Evolutionary conservation across 2,329 filamentous ascomycete species (phyloP).

Genomic region (Fusarium armeniacum): DNA sequence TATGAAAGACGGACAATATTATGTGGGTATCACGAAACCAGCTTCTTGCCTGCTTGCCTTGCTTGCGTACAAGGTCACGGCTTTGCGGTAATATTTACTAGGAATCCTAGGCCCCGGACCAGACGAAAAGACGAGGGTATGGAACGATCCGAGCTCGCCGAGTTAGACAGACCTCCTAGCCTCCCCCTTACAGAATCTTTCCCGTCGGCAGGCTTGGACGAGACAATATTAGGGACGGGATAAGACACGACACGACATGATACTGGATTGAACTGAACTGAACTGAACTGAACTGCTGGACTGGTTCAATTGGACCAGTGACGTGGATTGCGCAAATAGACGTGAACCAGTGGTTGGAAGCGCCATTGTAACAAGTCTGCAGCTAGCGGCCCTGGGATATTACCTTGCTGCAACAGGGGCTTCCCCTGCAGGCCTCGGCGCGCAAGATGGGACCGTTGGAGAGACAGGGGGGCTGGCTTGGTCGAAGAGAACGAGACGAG

Average conservation of each 20-base stretch:
- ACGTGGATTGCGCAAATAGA: conserved; percentile 38
- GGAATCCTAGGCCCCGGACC: conserved; percentile 14
- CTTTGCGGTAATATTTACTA: conserved; percentile 26
- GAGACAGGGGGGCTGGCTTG: conserved; percentile 18
- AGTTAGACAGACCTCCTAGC: conserved; percentile 1
- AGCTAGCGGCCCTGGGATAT: conserved; percentile 51
- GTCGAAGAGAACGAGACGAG: conserved; percentile 1
- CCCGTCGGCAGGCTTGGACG: conserved; percentile 1
- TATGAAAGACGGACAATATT: conserved; percentile 2
- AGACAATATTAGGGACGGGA: conserved; percentile 5
- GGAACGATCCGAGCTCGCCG: conserved; percentile 39
- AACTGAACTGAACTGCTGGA: conserved; percentile 9
- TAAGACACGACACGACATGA: not conserved
- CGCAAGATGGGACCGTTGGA: conserved; percentile 39
- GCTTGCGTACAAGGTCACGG: conserved; percentile 9
- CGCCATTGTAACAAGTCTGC: conserved; percentile 48
- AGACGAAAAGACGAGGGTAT: conserved; percentile 36
- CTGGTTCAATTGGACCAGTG: conserved; percentile 37
- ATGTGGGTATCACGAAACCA: conserved; percentile 32
- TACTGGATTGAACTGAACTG: conserved; percentile 2
- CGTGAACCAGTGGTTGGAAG: conserved; percentile 49
- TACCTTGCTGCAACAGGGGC: conserved; percentile 51
- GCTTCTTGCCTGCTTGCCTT: conserved; percentile 10
- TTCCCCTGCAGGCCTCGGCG: conserved; percentile 50
- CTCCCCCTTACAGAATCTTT: conserved; percentile 43